These are phyloP conservation scores for Trichoderma asperellum DNA, from an alignment of 2,329 filamentous ascomycete species.

Conservation along the genomic window DNA sequence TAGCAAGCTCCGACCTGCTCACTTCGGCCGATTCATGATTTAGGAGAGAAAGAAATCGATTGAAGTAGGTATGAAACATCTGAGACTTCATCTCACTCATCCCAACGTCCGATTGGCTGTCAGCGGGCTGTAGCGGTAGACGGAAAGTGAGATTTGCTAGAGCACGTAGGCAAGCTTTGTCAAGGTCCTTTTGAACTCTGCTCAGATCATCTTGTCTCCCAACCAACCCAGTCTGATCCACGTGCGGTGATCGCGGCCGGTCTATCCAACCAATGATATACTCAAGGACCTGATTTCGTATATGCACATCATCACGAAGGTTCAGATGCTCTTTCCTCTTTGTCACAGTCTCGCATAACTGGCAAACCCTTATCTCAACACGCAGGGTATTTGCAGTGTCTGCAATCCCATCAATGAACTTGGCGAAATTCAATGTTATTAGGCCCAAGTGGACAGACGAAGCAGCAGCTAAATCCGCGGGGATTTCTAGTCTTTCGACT, in stretches of 20 bases:
- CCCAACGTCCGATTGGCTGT: slow-evolving; percentile 67
- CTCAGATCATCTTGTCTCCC: slow-evolving; percentile 60
- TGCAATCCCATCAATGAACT: slow-evolving; percentile 62
- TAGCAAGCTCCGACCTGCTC: slow-evolving; percentile 35
- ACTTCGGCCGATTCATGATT: slow-evolving; percentile 59
- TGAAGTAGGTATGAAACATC: slow-evolving; percentile 74
- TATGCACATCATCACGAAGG: slow-evolving; percentile 68
- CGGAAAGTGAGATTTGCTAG: slow-evolving; percentile 69
- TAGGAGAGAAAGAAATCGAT: slow-evolving; percentile 67
- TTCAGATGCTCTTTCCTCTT: slow-evolving; percentile 70
- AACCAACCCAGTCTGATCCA: slow-evolving; percentile 47
- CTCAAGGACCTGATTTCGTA: slow-evolving; percentile 69
- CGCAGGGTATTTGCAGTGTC: slow-evolving; percentile 61
- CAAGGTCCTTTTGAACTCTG: slow-evolving; percentile 66
- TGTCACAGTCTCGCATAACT: slow-evolving; percentile 67
- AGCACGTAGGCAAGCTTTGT: slow-evolving; percentile 66
- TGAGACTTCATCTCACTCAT: slow-evolving; percentile 71
- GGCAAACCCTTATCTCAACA: slow-evolving; percentile 71
- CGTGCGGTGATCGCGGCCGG: slow-evolving; percentile 57
- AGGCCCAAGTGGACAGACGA: slow-evolving; percentile 67
- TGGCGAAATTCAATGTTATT: slow-evolving; percentile 67
- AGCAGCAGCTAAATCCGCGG: slow-evolving; percentile 64
- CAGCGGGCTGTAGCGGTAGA: slow-evolving; percentile 66
- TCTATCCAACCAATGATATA: slow-evolving; percentile 72
- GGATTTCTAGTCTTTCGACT: slow-evolving; percentile 66